Percentiles rank a stretch among this genome's conserved stretches.
Evolutionary conservation across 2,329 filamentous ascomycete species (phyloP).

Genomic region (Penicillium sp.): DNA sequence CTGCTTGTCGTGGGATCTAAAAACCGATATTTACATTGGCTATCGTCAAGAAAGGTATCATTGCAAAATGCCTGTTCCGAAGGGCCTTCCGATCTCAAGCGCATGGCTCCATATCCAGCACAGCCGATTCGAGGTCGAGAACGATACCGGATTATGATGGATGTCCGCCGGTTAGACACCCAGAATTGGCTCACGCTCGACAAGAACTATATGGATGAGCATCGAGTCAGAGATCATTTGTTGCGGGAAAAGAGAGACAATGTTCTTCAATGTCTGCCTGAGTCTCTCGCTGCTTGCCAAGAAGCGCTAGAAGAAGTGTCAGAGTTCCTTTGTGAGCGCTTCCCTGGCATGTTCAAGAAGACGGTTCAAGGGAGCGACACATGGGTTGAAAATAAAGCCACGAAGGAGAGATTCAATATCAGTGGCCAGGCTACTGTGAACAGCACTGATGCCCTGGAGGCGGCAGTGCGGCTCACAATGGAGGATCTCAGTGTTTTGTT

Average conservation of each 20-base stretch:
- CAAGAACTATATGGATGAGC: conserved; percentile 46
- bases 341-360: conserved; percentile 46
- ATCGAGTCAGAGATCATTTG: conserved; percentile 43
- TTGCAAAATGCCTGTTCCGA: conserved; percentile 8
- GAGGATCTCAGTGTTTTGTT: conserved; percentile 55
- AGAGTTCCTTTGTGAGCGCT: conserved; percentile 46
- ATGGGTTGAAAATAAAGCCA: conserved; percentile 46
- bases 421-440: conserved; percentile 27
- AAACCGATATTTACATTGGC: conserved; percentile 18
- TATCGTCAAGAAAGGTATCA: conserved; percentile 1
- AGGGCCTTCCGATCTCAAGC: conserved; percentile 29
- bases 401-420: conserved; percentile 45
- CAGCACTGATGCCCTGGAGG: conserved; percentile 48
- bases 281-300: conserved; percentile 47
- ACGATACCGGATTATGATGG: conserved; percentile 49
- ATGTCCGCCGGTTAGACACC: conserved; percentile 47
- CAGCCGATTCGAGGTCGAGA: conserved; percentile 41
- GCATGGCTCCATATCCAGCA: conserved; percentile 38
- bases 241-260: conserved; percentile 40
- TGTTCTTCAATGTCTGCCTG: conserved; percentile 48
- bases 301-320: conserved; percentile 51
- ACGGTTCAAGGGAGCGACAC: conserved; percentile 24
- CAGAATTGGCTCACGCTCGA: conserved; percentile 53
- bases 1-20: conserved; percentile 29
- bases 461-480: conserved; percentile 51